phyloP scores from a whole-genome alignment of 768 basidiomycete species.

The Lactifluus rugatus region DNA sequence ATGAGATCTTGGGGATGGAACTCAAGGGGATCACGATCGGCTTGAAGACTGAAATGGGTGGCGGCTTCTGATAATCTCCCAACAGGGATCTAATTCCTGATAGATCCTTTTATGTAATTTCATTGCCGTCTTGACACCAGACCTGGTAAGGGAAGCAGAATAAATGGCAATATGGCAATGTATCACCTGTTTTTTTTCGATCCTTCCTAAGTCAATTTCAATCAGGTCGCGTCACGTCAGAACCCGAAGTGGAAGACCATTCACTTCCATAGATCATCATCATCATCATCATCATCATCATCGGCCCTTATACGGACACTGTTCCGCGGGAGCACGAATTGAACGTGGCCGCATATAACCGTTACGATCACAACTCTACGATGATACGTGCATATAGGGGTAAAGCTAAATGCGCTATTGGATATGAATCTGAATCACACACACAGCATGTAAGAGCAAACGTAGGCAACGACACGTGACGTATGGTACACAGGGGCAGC shows the following conservation, averaged over 20 bases:
- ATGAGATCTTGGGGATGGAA: slow-evolving; percentile 7
- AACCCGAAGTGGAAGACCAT: neutral
- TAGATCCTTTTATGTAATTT: slow-evolving; percentile 5
- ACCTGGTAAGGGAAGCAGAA: neutral
- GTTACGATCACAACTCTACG: slow-evolving; percentile 2
- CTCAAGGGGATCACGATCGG: slow-evolving; percentile 11
- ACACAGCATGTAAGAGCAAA: slow-evolving; percentile 4
- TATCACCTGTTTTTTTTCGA: neutral
- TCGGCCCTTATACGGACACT: neutral
- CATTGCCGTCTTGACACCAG: neutral
- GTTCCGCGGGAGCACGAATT: neutral
- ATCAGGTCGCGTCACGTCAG: neutral
- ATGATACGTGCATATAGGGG: slow-evolving; percentile 6
- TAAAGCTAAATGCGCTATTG: slow-evolving; percentile 7
- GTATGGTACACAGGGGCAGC: slow-evolving; percentile 10
- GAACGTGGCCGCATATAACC: slow-evolving; percentile 1
- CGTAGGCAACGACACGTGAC: slow-evolving; percentile 9
- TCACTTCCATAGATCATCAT: slow-evolving; percentile 7
- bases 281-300: slow-evolving; percentile 2
- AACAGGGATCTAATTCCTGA: slow-evolving; percentile 1
- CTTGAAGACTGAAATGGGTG: neutral
- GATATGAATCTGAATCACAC: neutral
- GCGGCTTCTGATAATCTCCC: slow-evolving; percentile 6
- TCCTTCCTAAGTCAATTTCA: neutral
- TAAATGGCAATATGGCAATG: neutral